Conservation (phyloP, 1,284 basidiomycete genomes). For the Trichosporon sp. region DNA sequence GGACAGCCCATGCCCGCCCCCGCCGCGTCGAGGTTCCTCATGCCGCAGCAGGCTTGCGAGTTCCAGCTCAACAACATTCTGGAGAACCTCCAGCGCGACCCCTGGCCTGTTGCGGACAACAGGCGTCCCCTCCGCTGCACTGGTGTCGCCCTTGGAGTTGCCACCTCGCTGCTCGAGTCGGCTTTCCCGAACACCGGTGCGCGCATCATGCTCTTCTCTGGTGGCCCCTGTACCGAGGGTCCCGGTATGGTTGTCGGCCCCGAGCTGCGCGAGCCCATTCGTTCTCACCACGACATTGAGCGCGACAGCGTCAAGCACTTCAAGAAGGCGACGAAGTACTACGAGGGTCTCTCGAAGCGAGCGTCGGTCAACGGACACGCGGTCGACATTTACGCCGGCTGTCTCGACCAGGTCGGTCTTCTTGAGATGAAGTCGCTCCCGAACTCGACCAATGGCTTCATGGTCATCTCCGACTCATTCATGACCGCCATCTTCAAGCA, state of each 20-base stretch:
- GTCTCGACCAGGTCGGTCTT: conserved; percentile 95
- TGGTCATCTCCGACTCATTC: conserved; percentile 96
- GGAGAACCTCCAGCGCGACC: conserved; percentile 85
- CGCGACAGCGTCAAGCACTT: conserved; percentile 96
- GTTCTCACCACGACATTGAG: conserved; percentile 99
- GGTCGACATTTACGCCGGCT: conserved; percentile 94
- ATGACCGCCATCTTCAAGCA: conserved; percentile 99
- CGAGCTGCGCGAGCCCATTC: conserved; percentile 95
- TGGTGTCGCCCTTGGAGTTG: conserved; percentile 91
- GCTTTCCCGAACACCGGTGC: conserved; percentile 81
- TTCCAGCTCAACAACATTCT: conserved; percentile 95
- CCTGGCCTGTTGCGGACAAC: conserved; percentile 96
- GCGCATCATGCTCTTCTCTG: conserved; percentile 94
- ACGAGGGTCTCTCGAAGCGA: conserved; percentile 91
- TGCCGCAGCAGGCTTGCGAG: conserved; percentile 91
- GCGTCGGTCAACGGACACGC: conserved; percentile 93
- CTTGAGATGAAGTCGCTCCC: conserved; percentile 96
- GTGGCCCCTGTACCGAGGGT: conserved; percentile 95
- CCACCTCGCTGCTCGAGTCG: conserved; percentile 87
- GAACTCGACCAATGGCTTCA: conserved; percentile 94
- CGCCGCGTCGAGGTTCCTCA: conserved; percentile 87
- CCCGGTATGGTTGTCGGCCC: conserved; percentile 96
- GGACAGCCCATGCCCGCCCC: conserved; percentile 77
- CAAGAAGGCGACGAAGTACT: conserved; percentile 97
- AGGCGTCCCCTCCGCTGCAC: conserved; percentile 94